phyloP scores from a whole-genome alignment of 2,329 filamentous ascomycete genomes.

The Aspergillus eucalypticola region DNA sequence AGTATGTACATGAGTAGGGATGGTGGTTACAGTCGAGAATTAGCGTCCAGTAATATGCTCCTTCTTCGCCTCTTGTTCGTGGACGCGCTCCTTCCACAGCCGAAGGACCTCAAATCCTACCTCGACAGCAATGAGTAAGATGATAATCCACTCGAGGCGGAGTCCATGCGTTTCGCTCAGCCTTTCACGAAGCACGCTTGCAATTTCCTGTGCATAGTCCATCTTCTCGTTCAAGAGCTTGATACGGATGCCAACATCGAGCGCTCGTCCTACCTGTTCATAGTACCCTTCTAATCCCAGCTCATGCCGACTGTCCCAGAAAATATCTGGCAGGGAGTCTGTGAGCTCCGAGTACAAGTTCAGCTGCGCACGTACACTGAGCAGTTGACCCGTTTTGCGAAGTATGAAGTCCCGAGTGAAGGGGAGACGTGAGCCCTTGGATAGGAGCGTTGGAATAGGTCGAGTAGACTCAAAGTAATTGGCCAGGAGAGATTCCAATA shows the following conservation, averaged over 20 bases:
- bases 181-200: constrained; percentile 81
- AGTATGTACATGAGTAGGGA: constrained; percentile 3
- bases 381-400: constrained; percentile 87
- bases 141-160: constrained; percentile 92
- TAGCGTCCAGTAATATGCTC: not conserved
- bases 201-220: constrained; percentile 96
- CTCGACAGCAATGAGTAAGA: constrained; percentile 87
- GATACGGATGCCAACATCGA: constrained; percentile 91
- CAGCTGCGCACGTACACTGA: constrained; percentile 84
- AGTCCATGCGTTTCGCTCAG: constrained; percentile 88
- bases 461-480: constrained; percentile 86
- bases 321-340: constrained; percentile 90
- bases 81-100: constrained; percentile 64
- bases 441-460: constrained; percentile 75
- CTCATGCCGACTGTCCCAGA: constrained; percentile 91
- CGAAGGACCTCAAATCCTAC: constrained; percentile 82
- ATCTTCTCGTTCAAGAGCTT: constrained; percentile 93
- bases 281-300: constrained; percentile 92
- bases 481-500: constrained; percentile 78
- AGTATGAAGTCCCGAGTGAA: constrained; percentile 78
- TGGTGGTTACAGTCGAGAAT: not conserved
- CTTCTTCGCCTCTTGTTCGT: constrained; percentile 34
- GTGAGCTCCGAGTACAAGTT: constrained; percentile 98
- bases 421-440: constrained; percentile 63
- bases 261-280: constrained; percentile 82